phyloP scores from a whole-genome alignment of 345 rosid genomes.

The Acer campestre region DNA sequence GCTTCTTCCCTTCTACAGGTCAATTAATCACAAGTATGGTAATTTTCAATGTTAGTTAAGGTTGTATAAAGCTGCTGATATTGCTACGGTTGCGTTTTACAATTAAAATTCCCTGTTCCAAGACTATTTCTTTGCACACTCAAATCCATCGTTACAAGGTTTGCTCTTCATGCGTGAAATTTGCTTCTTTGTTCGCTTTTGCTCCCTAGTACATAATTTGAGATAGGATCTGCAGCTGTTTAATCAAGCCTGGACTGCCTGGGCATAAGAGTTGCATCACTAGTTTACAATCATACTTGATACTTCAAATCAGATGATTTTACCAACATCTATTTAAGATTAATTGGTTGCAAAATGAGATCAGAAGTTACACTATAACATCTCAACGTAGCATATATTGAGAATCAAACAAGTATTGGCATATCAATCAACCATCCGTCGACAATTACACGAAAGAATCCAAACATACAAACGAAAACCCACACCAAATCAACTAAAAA shows the following conservation, averaged over 20 bases:
- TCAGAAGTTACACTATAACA: slow-evolving; percentile 7
- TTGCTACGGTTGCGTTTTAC: background rate
- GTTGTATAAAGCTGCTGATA: background rate
- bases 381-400: slow-evolving; percentile 6
- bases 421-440: slow-evolving; percentile 26
- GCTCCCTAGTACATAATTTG: too few species aligned
- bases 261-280: background rate
- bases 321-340: background rate
- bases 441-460: slow-evolving; percentile 10
- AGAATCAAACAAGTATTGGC: slow-evolving; percentile 21
- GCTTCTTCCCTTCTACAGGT: background rate
- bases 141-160: background rate
- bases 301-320: background rate
- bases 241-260: too few species aligned
- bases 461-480: slow-evolving; percentile 25
- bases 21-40: background rate
- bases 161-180: background rate
- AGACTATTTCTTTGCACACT: background rate
- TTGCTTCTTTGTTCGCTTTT: background rate
- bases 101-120: background rate
- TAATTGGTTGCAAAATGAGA: slow-evolving; percentile 1
- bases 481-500: slow-evolving; percentile 27
- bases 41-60: background rate
- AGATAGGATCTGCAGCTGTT: too few species aligned
- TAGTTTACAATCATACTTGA: background rate